These are phyloP conservation scores for Magnolia changhungtana DNA, from an alignment of 164 flowering plant genomes.

Conservation along the genomic window DNA sequence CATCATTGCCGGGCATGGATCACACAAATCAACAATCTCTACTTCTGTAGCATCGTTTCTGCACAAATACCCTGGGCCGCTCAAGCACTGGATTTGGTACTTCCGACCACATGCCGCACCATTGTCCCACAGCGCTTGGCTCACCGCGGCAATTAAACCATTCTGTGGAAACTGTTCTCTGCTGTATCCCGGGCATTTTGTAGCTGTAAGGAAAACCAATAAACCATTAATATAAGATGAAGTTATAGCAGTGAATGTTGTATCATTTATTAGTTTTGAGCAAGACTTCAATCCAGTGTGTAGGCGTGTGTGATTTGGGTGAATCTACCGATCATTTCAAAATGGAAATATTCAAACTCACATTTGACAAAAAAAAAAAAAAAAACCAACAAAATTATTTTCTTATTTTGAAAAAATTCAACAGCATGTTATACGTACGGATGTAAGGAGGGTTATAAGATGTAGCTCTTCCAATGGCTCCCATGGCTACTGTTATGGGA, in stretches of 20 bases:
- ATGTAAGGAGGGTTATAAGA: background rate
- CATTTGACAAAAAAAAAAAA: background rate
- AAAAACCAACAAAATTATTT: no score
- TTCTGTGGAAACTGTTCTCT: background rate
- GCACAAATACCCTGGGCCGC: slow-evolving; percentile 31
- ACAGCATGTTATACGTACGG: background rate
- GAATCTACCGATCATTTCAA: no score
- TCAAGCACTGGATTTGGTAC: slow-evolving; percentile 6
- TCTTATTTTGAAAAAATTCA: no score
- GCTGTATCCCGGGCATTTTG: slow-evolving; percentile 2
- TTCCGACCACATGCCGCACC: slow-evolving; percentile 12
- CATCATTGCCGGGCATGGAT: slow-evolving; percentile 49
- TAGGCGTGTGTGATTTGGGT: no score
- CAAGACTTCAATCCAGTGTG: no score
- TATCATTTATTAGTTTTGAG: no score
- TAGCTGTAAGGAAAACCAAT: slow-evolving; percentile 5
- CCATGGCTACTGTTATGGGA: background rate
- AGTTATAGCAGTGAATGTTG: no score
- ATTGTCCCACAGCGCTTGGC: slow-evolving; percentile 10
- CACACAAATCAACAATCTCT: slow-evolving; percentile 35
- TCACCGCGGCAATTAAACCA: slow-evolving; percentile 1
- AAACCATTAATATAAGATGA: background rate
- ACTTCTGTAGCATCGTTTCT: slow-evolving; percentile 37
- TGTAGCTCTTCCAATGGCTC: background rate
- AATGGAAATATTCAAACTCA: no score